phyloP scores from a whole-genome alignment of 2,329 filamentous ascomycete species.

The Penicillium sp. region DNA sequence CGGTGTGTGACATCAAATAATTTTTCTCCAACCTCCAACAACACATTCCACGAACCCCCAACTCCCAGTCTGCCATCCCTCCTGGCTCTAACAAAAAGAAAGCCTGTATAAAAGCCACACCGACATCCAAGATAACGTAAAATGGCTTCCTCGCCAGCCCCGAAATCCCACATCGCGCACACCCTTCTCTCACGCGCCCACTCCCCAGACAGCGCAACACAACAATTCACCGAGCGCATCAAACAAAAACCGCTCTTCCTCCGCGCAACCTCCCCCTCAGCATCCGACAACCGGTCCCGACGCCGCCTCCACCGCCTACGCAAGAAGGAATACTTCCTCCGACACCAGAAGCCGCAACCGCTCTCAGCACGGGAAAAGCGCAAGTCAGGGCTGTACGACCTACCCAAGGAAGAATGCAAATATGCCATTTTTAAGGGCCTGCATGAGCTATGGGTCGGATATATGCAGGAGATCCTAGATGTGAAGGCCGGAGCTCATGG shows the following conservation, averaged over 20 bases:
- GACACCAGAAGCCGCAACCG: conserved; percentile 60
- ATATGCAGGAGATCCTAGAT: conserved; percentile 79
- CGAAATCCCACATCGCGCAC: conserved; percentile 52
- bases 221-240: conserved; percentile 79
- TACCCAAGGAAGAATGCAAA: conserved; percentile 66
- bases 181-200: conserved; percentile 75
- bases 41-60: not conserved
- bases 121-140: not conserved
- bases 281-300: conserved; percentile 52
- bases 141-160: conserved; percentile 24
- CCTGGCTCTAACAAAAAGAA: not conserved
- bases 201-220: conserved; percentile 66
- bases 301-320: conserved; percentile 53
- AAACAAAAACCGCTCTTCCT: conserved; percentile 78
- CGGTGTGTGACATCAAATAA: conserved; percentile 19
- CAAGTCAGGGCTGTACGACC: conserved; percentile 68
- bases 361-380: conserved; percentile 80
- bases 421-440: conserved; percentile 77
- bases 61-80: not conserved
- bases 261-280: conserved; percentile 69
- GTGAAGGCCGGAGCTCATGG: conserved; percentile 43
- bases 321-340: conserved; percentile 48
- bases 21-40: conserved; percentile 13
- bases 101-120: not conserved
- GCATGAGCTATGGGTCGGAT: conserved; percentile 76